Conservation (phyloP, 2,329 filamentous ascomycete species). For the Bipolaris sorokiniana region DNA sequence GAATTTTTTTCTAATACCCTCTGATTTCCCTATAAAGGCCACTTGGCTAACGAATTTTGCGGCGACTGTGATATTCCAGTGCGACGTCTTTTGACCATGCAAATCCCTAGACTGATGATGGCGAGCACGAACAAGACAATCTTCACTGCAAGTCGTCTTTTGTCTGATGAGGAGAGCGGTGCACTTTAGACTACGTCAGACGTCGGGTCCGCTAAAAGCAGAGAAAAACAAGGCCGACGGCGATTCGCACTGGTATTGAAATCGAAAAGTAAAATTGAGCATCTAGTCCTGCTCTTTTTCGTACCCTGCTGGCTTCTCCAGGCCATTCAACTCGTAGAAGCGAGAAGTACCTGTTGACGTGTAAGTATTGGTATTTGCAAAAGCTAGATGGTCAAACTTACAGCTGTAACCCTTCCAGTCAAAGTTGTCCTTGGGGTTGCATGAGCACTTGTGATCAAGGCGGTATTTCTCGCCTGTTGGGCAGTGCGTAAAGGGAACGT, state of each 20-base stretch:
- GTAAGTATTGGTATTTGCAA: slow-evolving; percentile 14
- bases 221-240: slow-evolving; percentile 5
- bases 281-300: slow-evolving; percentile 65
- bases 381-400: slow-evolving; percentile 57
- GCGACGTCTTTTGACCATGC: slow-evolving; percentile 14
- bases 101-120: slow-evolving; percentile 25
- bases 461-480: slow-evolving; percentile 87
- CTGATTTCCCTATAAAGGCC: slow-evolving; percentile 10
- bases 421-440: slow-evolving; percentile 96
- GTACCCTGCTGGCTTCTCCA: slow-evolving; percentile 85
- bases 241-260: slow-evolving; percentile 3
- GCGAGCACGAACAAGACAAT: slow-evolving; percentile 29
- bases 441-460: slow-evolving; percentile 87
- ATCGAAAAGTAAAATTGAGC: slow-evolving; percentile 21
- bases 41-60: slow-evolving; percentile 12
- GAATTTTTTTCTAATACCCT: neutral
- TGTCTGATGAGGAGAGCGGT: slow-evolving; percentile 30
- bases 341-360: slow-evolving; percentile 77
- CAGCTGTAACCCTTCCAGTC: slow-evolving; percentile 99
- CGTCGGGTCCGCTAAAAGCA: slow-evolving; percentile 16
- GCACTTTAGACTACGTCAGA: slow-evolving; percentile 42
- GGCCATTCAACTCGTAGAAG: slow-evolving; percentile 81
- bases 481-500: slow-evolving; percentile 97
- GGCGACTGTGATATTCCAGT: neutral
- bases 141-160: slow-evolving; percentile 32